These are phyloP conservation scores for Taiwanofungus camphoratus DNA, from an alignment of 1,284 basidiomycete species.

Conservation along the genomic window DNA sequence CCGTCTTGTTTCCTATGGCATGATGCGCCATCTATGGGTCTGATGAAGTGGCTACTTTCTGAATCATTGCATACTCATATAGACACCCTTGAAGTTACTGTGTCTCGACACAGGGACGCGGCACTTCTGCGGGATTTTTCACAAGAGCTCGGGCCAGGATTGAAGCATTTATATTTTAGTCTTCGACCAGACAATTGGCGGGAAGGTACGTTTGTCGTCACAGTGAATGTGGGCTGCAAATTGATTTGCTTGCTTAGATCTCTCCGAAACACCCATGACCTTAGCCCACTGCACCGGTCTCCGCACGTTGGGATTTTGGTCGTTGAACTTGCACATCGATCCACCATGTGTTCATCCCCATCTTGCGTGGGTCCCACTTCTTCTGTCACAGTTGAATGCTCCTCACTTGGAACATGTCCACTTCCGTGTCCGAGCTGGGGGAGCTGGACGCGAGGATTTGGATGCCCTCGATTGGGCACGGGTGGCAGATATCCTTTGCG, in stretches of 20 bases:
- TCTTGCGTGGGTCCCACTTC: slow-evolving; percentile 11
- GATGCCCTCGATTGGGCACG: slow-evolving; percentile 13
- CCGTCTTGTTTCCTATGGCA: neutral
- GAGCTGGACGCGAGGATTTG: slow-evolving; percentile 4
- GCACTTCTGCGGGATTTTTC: slow-evolving; percentile 6
- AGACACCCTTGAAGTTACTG: slow-evolving; percentile 4
- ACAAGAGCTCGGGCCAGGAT: slow-evolving; percentile 11
- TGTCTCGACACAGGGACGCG: neutral
- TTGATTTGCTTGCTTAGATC: slow-evolving; percentile 2
- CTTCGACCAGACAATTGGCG: slow-evolving; percentile 4
- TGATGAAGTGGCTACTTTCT: slow-evolving; percentile 9
- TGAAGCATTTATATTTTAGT: slow-evolving; percentile 15
- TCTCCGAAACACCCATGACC: slow-evolving; percentile 3
- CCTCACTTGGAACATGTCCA: slow-evolving; percentile 14
- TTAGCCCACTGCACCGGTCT: slow-evolving; percentile 9
- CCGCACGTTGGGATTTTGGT: slow-evolving; percentile 7
- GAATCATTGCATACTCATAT: slow-evolving; percentile 8
- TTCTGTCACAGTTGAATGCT: slow-evolving; percentile 10
- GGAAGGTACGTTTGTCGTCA: slow-evolving; percentile 9
- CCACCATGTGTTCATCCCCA: neutral
- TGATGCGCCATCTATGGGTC: neutral
- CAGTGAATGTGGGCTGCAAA: too few relatives aligned
- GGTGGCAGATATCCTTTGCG: slow-evolving; percentile 9
- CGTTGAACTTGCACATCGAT: slow-evolving; percentile 8
- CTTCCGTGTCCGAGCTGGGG: slow-evolving; percentile 13